Percentiles rank a stretch among this genome's conserved stretches.
Evolutionary conservation across 768 basidiomycete species (phyloP).

Genomic region (Boletus sp.): DNA sequence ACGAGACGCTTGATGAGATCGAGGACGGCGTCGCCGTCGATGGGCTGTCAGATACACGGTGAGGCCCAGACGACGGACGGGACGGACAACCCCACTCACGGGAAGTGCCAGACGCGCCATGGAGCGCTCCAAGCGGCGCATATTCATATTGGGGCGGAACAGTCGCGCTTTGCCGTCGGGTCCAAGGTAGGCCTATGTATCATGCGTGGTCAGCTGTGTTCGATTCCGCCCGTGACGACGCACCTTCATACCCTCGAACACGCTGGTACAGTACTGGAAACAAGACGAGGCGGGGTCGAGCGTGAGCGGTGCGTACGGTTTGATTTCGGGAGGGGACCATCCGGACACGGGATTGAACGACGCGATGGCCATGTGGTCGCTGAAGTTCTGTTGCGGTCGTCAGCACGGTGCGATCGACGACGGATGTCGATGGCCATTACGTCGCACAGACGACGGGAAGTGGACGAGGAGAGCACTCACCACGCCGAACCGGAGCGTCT

Average conservation of each 20-base stretch:
- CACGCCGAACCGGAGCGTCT: slow-evolving; percentile 54
- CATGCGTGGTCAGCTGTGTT: not conserved
- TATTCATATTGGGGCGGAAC: slow-evolving; percentile 83
- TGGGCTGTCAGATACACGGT: slow-evolving; percentile 25
- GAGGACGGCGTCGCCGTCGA: slow-evolving; percentile 46
- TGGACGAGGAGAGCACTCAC: slow-evolving; percentile 28
- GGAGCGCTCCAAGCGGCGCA: slow-evolving; percentile 73
- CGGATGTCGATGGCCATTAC: too few species aligned
- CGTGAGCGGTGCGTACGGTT: slow-evolving; percentile 58
- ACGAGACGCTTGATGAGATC: slow-evolving; percentile 65
- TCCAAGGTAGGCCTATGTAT: slow-evolving; percentile 58
- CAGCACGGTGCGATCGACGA: not conserved
- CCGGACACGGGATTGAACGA: slow-evolving; percentile 61
- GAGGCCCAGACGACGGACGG: not conserved
- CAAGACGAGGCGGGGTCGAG: slow-evolving; percentile 55
- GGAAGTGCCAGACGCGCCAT: slow-evolving; percentile 72
- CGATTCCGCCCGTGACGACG: not conserved
- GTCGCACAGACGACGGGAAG: too few species aligned
- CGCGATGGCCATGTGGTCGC: slow-evolving; percentile 76
- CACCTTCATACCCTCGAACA: slow-evolving; percentile 71
- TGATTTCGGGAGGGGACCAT: slow-evolving; percentile 72
- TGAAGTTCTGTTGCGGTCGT: not conserved
- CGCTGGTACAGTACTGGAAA: slow-evolving; percentile 59
- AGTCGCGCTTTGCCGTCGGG: slow-evolving; percentile 70
- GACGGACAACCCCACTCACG: slow-evolving; percentile 33